Base-by-base conservation (phyloP, 1,139 yeast species). In the Pneumocystis jirovecii region DNA sequence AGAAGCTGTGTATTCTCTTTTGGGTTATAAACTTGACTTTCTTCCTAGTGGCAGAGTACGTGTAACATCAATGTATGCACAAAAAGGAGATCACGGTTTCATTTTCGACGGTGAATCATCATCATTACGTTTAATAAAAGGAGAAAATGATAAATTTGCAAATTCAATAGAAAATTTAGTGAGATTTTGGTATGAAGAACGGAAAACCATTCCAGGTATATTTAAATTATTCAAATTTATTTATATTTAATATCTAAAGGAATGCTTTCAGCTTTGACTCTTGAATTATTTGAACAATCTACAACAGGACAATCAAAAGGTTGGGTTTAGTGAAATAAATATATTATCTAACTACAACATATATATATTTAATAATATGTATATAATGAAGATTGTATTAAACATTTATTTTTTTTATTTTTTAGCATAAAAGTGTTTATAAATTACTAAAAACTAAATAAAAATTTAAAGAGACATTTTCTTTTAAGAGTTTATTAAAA, bases 11-110 rank as follows among this genome's bases (percentile, higher is more conserved):
- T 83, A 85, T 63, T 80, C 85, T 15, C 79, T 87, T 60, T 79
- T 89, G 66, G 96, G 96, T 0, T 89, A 83, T 74, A 81, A 82
- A 45, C 77, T 90, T 37, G 96, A 88, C 72, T 86, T 89, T 68
- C 75, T 85, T 64, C 85, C 85, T 7, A 82, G 86, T 57, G 80
- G 83, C 37, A 86, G 86, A 71, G 82, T 89, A 60, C 85, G 86
- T 69, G 79, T 88, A 64, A 82, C 82, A 3, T 84, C 93, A 1
- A 82, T 83, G 69, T 85, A 78, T 69, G 75, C 79, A 60, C 64
- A 70, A 17, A 65, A 70, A 3, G 74, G 71, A 8, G 73, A 73
- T 25, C 76, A 76, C 45, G 70, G 74, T n/a, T 73, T 78, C 50
- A 72, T 74, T 10, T 76, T 79, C 66, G 77, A 75, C 60, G 74